Evolutionary conservation across 2,329 filamentous ascomycete genomes (phyloP).

Genomic region (Trichoderma pleuroti): DNA sequence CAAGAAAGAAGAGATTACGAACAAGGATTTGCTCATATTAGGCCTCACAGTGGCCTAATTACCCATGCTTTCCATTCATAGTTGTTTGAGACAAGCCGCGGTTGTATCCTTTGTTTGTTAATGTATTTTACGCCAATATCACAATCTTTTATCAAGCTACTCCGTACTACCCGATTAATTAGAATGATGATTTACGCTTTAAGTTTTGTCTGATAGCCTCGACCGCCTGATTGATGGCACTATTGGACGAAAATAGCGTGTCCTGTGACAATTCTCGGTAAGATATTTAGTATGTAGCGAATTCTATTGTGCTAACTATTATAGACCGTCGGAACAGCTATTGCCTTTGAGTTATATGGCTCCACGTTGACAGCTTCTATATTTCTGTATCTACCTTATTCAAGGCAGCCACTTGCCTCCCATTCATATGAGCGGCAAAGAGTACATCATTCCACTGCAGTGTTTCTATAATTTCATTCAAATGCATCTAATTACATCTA

Average conservation of each 20-base stretch:
- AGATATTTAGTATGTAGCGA: background rate
- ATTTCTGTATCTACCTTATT: background rate
- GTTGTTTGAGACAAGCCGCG: background rate
- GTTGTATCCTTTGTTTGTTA: background rate
- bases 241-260: background rate
- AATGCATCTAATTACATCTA: background rate
- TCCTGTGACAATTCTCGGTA: background rate
- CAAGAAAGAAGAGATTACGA: background rate
- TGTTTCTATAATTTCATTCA: background rate
- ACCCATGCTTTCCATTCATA: background rate
- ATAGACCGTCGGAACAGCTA: too few relatives aligned
- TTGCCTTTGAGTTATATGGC: background rate
- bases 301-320: background rate
- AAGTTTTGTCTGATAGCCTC: background rate
- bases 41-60: background rate
- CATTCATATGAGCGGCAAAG: background rate
- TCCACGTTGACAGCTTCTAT: background rate
- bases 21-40: background rate
- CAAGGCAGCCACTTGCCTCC: background rate
- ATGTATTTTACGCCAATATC: background rate
- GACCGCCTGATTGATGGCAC: background rate
- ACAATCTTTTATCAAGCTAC: background rate
- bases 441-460: background rate
- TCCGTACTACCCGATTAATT: background rate
- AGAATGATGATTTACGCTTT: background rate